These are phyloP conservation scores for Juglanconis juglandina DNA, from an alignment of 2,329 filamentous ascomycete species.

Conservation along the genomic window DNA sequence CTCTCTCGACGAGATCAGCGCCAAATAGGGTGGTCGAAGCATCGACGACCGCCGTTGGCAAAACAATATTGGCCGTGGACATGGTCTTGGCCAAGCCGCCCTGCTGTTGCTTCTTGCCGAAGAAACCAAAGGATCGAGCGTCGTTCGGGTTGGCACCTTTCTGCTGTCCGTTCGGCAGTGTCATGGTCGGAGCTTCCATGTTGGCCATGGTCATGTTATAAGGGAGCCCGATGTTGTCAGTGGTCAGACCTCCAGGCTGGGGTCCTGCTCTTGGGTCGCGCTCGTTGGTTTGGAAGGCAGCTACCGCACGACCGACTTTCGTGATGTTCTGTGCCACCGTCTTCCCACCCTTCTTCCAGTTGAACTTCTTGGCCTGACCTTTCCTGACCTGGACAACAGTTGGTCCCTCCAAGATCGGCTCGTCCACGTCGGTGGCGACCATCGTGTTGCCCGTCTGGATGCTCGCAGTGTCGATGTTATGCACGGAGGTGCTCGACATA, in stretches of 20 bases:
- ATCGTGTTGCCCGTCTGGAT: conserved; percentile 57
- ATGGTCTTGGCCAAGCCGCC: conserved; percentile 50
- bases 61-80: conserved; percentile 39
- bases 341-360: conserved; percentile 97
- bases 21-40: conserved; percentile 70
- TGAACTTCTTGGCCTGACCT: conserved; percentile 92
- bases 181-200: conserved; percentile 43
- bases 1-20: conserved; percentile 79
- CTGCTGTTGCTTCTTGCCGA: conserved; percentile 48
- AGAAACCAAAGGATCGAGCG: conserved; percentile 69
- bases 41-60: conserved; percentile 40
- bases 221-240: conserved; percentile 65
- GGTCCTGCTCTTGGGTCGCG: conserved; percentile 12
- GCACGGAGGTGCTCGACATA: conserved; percentile 44
- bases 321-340: conserved; percentile 90
- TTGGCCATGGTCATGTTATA: conserved; percentile 65
- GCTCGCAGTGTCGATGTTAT: conserved; percentile 50
- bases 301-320: conserved; percentile 90
- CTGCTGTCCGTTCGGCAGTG: conserved; percentile 21
- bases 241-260: conserved; percentile 51
- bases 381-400: conserved; percentile 95
- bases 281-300: conserved; percentile 52
- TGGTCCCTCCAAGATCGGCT: conserved; percentile 69
- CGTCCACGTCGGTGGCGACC: conserved; percentile 62
- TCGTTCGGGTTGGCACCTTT: conserved; percentile 26